Evolutionary conservation across 495 filamentous ascomycete species (phyloP), one percentile per base, ranked within the genome.

Genomic region (Penicillium canariense): DNA sequence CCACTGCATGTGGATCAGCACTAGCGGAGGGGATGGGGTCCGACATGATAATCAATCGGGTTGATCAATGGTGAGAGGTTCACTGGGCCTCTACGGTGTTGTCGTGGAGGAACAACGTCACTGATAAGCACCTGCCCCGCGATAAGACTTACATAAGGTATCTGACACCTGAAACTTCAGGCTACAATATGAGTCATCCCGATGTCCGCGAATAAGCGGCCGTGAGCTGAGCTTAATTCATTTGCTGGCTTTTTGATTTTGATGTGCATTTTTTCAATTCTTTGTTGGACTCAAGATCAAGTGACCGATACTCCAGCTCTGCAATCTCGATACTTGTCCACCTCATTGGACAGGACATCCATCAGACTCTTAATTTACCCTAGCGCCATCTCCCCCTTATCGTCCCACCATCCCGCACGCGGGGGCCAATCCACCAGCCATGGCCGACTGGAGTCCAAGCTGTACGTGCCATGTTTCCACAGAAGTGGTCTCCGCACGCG

Each of bases 21-120:
- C 81, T 58, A 76, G 86, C 72, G 83, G 84, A 59, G 84, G 90
- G 56, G 82, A 90, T 84, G 31, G 85, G 75, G 52, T 83, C 84
- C 25, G 81, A 75, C 65, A 83, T 86, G n/a, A 5, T 36, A 3
- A 44, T 45, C 20, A 27, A 15, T 50, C 9, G 5, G 34, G 8
- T 32, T n/a, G 17, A 30, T 51, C 49, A 32, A 51, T 39, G 27
- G 11, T 22, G 17, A 22, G 8, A 52, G 38, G 22, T 30, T 8
- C 26, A 42, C 49, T 14, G 22, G 18, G 22, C 25, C 28, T 43
- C 10, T 25, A 25, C 34, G 22, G 23, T 50, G 38, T 26, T 43
- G 36, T 28, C 11, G 32, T 17, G 22, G 22, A 52, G 28, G 26
- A n/a, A 39, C 31, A 47, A 54, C 39, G 45, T 54, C 54, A 47